Percentiles rank a stretch among this genome's conserved stretches.
phyloP scores from a whole-genome alignment of 1,284 basidiomycete species.

The Tilletia caries region DNA sequence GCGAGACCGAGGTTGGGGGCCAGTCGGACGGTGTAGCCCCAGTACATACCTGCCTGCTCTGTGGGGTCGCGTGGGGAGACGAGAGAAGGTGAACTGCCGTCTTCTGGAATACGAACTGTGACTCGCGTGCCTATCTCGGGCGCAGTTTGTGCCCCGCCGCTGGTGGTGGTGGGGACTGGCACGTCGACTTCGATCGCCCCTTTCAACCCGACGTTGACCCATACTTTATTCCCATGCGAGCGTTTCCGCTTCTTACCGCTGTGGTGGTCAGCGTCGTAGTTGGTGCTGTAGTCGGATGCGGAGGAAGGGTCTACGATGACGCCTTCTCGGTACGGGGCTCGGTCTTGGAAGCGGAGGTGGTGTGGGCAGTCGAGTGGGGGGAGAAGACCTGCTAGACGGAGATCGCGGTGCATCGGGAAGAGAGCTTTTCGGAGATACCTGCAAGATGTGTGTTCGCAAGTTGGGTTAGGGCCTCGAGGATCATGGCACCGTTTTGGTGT shows the following conservation, averaged over 20 bases:
- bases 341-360: slow-evolving; percentile 48
- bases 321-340: slow-evolving; percentile 47
- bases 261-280: slow-evolving; percentile 3
- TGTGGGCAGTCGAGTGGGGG: slow-evolving; percentile 53
- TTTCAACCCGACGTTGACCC: slow-evolving; percentile 46
- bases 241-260: neutral
- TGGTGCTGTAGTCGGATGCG: neutral
- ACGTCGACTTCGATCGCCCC: slow-evolving; percentile 36
- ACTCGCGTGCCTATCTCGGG: slow-evolving; percentile 36
- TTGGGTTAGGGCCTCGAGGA: no score
- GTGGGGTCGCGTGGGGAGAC: slow-evolving; percentile 46
- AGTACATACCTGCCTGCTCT: slow-evolving; percentile 41
- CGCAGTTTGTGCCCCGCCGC: neutral
- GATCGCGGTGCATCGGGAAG: slow-evolving; percentile 51
- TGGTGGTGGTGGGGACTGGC: slow-evolving; percentile 10
- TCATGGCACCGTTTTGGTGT: no score
- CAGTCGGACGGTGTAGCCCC: slow-evolving; percentile 50
- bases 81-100: slow-evolving; percentile 20
- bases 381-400: slow-evolving; percentile 50
- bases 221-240: slow-evolving; percentile 20
- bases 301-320: slow-evolving; percentile 26
- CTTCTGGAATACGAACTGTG: slow-evolving; percentile 38
- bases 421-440: slow-evolving; percentile 49
- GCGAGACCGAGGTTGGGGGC: slow-evolving; percentile 33
- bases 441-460: no score